Percentiles rank a stretch among this genome's conserved stretches.
These are phyloP conservation scores for Leccinum disarticulatum DNA, from an alignment of 768 basidiomycete species.

Conservation along the genomic window DNA sequence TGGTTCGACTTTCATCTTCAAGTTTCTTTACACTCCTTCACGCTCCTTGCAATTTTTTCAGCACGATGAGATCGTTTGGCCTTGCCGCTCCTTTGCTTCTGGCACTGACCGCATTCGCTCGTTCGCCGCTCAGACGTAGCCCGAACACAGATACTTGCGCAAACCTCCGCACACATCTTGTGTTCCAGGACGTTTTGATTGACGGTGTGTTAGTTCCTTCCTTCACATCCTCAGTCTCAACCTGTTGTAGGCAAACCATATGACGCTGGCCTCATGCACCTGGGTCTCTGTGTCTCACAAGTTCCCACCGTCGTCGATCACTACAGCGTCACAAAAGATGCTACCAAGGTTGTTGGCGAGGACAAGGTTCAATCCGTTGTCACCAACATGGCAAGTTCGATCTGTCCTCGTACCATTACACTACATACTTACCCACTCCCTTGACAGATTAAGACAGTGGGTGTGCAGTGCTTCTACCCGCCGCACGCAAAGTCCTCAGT, in stretches of 20 bases:
- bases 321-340: constrained; percentile 24
- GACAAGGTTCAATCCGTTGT: constrained; percentile 24
- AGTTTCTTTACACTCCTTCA: neutral
- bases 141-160: constrained; percentile 15
- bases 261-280: constrained; percentile 27
- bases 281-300: constrained; percentile 32
- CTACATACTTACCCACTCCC: neutral
- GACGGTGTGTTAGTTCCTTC: constrained; percentile 7
- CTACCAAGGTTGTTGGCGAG: constrained; percentile 22
- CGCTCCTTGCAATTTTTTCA: neutral
- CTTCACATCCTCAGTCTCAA: neutral
- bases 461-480: constrained; percentile 34
- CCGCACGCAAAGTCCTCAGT: constrained; percentile 25
- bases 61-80: constrained; percentile 17
- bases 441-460: constrained; percentile 25
- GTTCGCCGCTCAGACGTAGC: constrained; percentile 10
- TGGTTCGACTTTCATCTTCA: neutral
- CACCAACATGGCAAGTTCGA: constrained; percentile 21
- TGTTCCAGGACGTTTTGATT: constrained; percentile 14
- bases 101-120: constrained; percentile 18
- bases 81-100: constrained; percentile 21
- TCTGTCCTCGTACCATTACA: neutral
- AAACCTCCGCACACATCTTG: constrained; percentile 15
- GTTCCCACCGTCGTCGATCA: constrained; percentile 25
- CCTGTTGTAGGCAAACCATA: constrained; percentile 17